These are phyloP conservation scores for Talaromyces nanjingensis DNA, from an alignment of 495 filamentous ascomycete genomes.

Conservation along the genomic window DNA sequence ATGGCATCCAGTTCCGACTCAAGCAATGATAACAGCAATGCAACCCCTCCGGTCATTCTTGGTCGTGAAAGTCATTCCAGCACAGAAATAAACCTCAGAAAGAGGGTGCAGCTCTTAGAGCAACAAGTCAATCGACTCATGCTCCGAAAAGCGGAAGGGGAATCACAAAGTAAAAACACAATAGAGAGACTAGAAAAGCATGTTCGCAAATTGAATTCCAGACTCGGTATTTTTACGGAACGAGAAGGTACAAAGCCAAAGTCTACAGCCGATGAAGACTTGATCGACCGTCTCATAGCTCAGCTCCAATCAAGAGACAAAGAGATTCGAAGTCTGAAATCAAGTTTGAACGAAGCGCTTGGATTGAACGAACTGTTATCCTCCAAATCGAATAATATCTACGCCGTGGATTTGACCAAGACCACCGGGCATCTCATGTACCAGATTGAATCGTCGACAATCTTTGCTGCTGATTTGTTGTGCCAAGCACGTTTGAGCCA, in stretches of 20 bases:
- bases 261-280: neutral
- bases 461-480: neutral
- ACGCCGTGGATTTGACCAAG: neutral
- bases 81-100: no score
- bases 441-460: neutral
- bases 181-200: no score
- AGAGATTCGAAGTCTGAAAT: neutral
- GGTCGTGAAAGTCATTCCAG: no score
- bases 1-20: no score
- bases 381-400: neutral
- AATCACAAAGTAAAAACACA: no score
- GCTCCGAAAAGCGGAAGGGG: no score
- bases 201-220: no score
- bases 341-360: neutral
- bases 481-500: neutral
- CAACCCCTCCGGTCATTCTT: no score
- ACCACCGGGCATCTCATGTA: neutral
- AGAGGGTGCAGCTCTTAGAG: no score
- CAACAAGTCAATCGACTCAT: no score
- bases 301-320: neutral
- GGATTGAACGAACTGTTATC: neutral
- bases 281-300: neutral
- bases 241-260: neutral
- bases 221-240: no score
- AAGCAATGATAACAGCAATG: no score